Evolutionary conservation across 2,329 filamentous ascomycete species (phyloP).

Genomic region (Aspergillus aculeatinus): DNA sequence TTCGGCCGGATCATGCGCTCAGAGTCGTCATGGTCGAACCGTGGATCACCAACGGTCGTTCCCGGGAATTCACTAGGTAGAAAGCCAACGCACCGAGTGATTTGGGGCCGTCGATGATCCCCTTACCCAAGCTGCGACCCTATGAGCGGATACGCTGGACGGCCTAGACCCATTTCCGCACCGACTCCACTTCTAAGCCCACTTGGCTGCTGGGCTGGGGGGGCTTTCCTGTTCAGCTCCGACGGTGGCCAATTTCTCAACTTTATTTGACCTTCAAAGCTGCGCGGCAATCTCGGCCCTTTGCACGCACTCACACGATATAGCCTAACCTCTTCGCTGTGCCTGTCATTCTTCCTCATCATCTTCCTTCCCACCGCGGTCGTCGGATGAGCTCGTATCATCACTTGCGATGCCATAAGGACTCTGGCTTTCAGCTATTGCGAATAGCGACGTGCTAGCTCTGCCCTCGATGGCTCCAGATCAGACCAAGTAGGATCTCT

Average conservation of each 20-base stretch:
- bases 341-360: not conserved
- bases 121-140: slow-evolving; percentile 9
- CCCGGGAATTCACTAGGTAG: slow-evolving; percentile 4
- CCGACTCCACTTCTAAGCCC: not conserved
- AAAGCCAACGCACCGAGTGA: not conserved
- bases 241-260: not conserved
- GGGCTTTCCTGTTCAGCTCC: slow-evolving; percentile 1
- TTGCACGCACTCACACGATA: not conserved
- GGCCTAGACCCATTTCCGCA: slow-evolving; percentile 9
- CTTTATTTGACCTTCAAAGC: not conserved
- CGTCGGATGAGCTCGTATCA: not conserved
- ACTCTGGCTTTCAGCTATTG: not conserved
- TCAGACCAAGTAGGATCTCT: not conserved
- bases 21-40: slow-evolving; percentile 3
- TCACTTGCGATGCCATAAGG: not conserved
- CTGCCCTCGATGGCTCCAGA: not conserved
- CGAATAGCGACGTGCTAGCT: not conserved
- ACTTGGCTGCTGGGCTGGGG: not conserved
- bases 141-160: not conserved
- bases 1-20: slow-evolving; percentile 3
- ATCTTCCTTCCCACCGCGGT: not conserved
- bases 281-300: not conserved
- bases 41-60: slow-evolving; percentile 8
- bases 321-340: not conserved
- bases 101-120: slow-evolving; percentile 14